Percentiles rank a stretch among this genome's conserved stretches.
Evolutionary conservation across 805 yeast species (phyloP).

Genomic region (Schizosaccharomyces octosporus): DNA sequence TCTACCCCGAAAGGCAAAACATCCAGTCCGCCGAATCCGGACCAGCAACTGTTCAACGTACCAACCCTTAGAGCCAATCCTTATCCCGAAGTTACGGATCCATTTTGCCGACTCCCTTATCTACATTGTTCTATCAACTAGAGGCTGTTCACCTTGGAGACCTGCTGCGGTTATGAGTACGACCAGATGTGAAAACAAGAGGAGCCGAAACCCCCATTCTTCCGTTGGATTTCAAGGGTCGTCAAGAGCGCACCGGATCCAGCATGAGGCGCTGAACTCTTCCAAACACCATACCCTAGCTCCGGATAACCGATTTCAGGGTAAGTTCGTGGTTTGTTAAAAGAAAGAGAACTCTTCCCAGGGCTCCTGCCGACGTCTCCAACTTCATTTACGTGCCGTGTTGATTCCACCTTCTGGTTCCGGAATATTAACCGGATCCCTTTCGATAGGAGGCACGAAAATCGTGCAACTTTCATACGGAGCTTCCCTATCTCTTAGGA

Average conservation of each 20-base stretch:
- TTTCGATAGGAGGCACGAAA: conserved; percentile 18
- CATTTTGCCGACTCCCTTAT: conserved; percentile 22
- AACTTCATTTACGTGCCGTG: conserved; percentile 21
- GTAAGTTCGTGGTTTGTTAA: conserved; percentile 17
- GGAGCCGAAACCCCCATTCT: conserved; percentile 11
- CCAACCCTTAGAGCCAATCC: conserved; percentile 22
- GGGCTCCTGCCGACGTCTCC: conserved; percentile 21
- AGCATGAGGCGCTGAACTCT: conserved; percentile 17
- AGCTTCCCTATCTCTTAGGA: conserved; percentile 20
- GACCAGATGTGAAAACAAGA: conserved; percentile 17
- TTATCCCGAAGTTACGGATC: conserved; percentile 22
- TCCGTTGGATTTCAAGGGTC: conserved; percentile 21
- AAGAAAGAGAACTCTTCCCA: conserved; percentile 22
- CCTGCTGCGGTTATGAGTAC: conserved; percentile 24
- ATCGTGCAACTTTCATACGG: conserved; percentile 20
- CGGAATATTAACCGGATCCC: conserved; percentile 23
- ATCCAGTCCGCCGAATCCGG: neutral
- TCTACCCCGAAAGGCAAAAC: neutral
- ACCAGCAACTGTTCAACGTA: conserved; percentile 15
- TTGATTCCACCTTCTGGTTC: conserved; percentile 20
- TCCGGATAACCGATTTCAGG: conserved; percentile 21
- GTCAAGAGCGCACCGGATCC: conserved; percentile 20
- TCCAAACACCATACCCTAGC: conserved; percentile 19
- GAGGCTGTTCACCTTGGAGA: conserved; percentile 24
- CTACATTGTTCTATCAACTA: conserved; percentile 20